A percentile compares a stretch with the other conserved stretches of the same genome.
Conservation (phyloP, 2,329 filamentous ascomycete species). For the Ceratocystis cubensis region DNA sequence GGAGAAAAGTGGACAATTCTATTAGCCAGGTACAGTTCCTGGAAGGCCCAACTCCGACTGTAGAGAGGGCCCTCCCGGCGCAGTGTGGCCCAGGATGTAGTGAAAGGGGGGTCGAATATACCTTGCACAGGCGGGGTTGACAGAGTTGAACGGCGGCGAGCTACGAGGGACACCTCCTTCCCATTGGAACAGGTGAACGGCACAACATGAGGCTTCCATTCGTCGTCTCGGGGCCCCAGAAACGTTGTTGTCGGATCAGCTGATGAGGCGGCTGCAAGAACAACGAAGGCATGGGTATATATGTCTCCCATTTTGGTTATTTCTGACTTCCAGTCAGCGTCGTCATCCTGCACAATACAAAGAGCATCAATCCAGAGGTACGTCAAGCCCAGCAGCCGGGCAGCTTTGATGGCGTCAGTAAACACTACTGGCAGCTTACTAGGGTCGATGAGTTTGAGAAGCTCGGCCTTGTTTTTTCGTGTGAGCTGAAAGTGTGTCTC, state of each 20-base stretch:
- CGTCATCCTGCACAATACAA: slow-evolving; percentile 27
- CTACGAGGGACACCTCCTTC: slow-evolving; percentile 8
- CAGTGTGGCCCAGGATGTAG: slow-evolving; percentile 20
- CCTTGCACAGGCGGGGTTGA: slow-evolving; percentile 16
- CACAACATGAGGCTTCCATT: slow-evolving; percentile 17
- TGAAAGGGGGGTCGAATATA: slow-evolving; percentile 20
- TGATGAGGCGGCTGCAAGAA: slow-evolving; percentile 21
- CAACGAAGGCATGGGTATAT: slow-evolving; percentile 22
- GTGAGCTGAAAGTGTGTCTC: slow-evolving; percentile 15
- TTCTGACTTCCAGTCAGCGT: slow-evolving; percentile 22
- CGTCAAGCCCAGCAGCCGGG: slow-evolving; percentile 22
- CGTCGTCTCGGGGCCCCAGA: slow-evolving; percentile 14
- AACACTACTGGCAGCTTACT: slow-evolving; percentile 23
- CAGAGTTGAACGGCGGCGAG: slow-evolving; percentile 16
- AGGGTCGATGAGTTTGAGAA: slow-evolving; percentile 14
- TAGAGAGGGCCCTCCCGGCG: slow-evolving; percentile 22
- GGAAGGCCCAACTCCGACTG: slow-evolving; percentile 23
- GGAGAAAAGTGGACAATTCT: slow-evolving; percentile 15
- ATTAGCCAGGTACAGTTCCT: slow-evolving; percentile 16
- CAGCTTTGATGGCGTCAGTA: slow-evolving; percentile 25
- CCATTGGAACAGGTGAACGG: background rate
- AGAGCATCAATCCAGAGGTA: slow-evolving; percentile 29
- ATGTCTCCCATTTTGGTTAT: slow-evolving; percentile 21
- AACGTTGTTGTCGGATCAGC: slow-evolving; percentile 12
- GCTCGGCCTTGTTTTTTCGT: slow-evolving; percentile 11